A percentile compares a stretch with the other conserved stretches of the same genome.
phyloP scores from a whole-genome alignment of 2,329 filamentous ascomycete genomes.

The Talaromyces rugulosus region DNA sequence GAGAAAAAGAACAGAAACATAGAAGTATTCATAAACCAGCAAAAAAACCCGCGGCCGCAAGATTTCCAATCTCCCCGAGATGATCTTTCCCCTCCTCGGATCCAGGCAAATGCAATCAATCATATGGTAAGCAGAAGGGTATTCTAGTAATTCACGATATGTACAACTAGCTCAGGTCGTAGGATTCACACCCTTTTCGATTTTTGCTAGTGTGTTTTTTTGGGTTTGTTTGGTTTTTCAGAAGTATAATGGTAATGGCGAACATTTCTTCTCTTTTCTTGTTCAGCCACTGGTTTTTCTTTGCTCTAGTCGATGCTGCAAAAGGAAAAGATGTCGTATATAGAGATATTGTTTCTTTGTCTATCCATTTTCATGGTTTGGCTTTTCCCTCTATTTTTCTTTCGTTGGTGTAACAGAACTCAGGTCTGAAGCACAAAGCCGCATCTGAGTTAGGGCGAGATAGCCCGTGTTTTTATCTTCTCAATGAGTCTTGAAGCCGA shows the following conservation, averaged over 20 bases:
- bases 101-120: not conserved
- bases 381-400: not conserved
- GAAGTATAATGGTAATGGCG: not conserved
- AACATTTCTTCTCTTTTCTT: not conserved
- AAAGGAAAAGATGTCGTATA: not conserved
- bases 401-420: not conserved
- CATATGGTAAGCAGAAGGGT: not conserved
- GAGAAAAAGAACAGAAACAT: not conserved
- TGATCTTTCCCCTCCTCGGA: not conserved
- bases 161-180: not conserved
- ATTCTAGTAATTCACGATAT: not conserved
- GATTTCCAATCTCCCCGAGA: not conserved
- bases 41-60: not conserved
- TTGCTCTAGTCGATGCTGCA: not conserved
- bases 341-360: not conserved
- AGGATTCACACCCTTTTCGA: not conserved
- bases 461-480: not conserved
- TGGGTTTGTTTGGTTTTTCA: not conserved
- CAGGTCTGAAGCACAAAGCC: not conserved
- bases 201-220: not conserved
- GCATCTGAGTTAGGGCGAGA: not conserved
- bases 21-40: not conserved
- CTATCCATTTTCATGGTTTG: not conserved
- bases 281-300: not conserved
- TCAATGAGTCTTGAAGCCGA: slow-evolving; percentile 7